Evolutionary conservation across 1,284 basidiomycete species (phyloP), one percentile per base, ranked within the genome.

Genomic region (Phylloboletellus chloephorus): DNA sequence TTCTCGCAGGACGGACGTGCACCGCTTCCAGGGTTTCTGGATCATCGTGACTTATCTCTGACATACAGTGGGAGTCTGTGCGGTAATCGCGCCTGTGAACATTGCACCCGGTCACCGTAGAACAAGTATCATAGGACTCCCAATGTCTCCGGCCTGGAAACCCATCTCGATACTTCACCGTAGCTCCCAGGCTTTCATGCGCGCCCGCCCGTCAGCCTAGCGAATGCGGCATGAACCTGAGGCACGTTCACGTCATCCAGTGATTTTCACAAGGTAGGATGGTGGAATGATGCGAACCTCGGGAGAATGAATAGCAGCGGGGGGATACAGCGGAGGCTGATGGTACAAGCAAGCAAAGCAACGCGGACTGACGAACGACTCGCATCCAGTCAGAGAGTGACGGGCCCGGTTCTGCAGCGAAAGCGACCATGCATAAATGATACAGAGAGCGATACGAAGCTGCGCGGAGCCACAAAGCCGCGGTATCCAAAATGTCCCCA

Each of bases 301-400:
- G 37, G 37, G 19, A 47, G 13, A 39, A 48, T 48, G 52, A 42
- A 45, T 51, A 44, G 33, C 24, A 47, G 35, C 26, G 19, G 38
- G 47, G 44, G 33, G 33, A 48, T 60, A 56, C 51, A 54, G 43
- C 51, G 53, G 46, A 48, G 43, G 40, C 26, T 48, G 49, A 48
- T 57, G 48, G 36, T 49, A 47, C 48, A 45, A 45, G 35, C 46
- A 46, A 40, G 26, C 29, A 48, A 48, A 44, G 49, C 44, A 32
- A 45, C 34, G 33, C 32, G 35, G 5, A 24, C 21, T 26, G 42
- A 31, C 26, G 39, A 43, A 39, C n/a, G n/a, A n/a, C n/a, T n/a
- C 34, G 20, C 33, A 46, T 54, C 46, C 47, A 25, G 28, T 36
- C 26, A 37, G 20, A 42, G 37, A 35, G 19, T 37, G 25, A 16